Evolutionary conservation across 2,329 filamentous ascomycete genomes (phyloP).

Genomic region (Phoma sp.): DNA sequence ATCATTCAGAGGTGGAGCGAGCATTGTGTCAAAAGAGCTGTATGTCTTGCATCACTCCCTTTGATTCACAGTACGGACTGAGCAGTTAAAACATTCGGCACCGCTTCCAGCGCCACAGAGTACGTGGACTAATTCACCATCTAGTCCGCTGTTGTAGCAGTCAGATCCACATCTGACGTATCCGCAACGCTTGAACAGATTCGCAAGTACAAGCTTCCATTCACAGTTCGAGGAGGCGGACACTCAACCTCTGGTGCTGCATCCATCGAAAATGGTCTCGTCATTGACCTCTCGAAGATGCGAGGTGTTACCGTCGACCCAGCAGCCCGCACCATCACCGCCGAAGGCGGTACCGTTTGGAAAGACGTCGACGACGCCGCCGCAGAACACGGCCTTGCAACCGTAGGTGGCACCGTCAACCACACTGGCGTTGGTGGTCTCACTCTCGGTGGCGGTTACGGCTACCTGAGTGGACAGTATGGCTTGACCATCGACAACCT

Average conservation of each 20-base stretch:
- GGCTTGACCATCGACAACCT: slow-evolving; percentile 62
- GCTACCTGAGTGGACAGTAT: slow-evolving; percentile 61
- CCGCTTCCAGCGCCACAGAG: too few species aligned
- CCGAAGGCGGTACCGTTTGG: slow-evolving; percentile 63
- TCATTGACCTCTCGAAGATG: slow-evolving; percentile 64
- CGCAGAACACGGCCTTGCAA: slow-evolving; percentile 61
- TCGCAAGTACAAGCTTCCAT: slow-evolving; percentile 48
- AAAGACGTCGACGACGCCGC: slow-evolving; percentile 62
- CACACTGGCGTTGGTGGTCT: slow-evolving; percentile 69
- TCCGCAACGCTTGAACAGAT: slow-evolving; percentile 33
- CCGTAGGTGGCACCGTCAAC: slow-evolving; percentile 68
- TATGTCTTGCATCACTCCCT: slow-evolving; percentile 14
- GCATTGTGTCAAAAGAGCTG: slow-evolving; percentile 21
- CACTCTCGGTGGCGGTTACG: slow-evolving; percentile 63
- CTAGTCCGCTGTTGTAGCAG: slow-evolving; percentile 9
- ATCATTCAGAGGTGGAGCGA: slow-evolving; percentile 29
- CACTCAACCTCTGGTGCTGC: slow-evolving; percentile 63
- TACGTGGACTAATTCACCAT: too few species aligned
- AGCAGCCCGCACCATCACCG: slow-evolving; percentile 55
- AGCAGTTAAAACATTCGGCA: too few species aligned
- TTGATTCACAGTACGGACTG: too few species aligned
- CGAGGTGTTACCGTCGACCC: slow-evolving; percentile 58
- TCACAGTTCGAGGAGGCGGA: slow-evolving; percentile 64
- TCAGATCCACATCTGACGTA: slow-evolving; percentile 21
- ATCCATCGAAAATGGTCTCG: slow-evolving; percentile 60